A percentile compares a stretch with the other conserved stretches of the same genome.
phyloP scores from a whole-genome alignment of 1,284 basidiomycete genomes.

The Exobasidium rhododendri region DNA sequence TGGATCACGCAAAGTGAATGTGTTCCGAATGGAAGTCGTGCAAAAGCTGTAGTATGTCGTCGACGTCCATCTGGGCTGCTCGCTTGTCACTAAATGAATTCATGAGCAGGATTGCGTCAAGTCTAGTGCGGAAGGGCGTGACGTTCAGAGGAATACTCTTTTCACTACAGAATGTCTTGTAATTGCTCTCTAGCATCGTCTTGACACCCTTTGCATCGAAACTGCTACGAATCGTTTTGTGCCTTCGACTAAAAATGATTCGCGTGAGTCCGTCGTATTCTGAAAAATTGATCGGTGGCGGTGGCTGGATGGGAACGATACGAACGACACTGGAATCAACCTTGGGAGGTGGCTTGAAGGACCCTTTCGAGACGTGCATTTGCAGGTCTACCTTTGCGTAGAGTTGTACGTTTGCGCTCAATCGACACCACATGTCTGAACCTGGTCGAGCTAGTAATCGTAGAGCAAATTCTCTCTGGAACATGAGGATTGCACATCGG shows the following conservation, averaged over 20 bases:
- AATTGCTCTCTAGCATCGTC: constrained; percentile 90
- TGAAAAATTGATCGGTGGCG: constrained; percentile 90
- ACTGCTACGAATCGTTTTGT: constrained; percentile 84
- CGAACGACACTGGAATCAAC: constrained; percentile 92
- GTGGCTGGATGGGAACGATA: constrained; percentile 86
- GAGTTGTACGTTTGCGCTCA: constrained; percentile 94
- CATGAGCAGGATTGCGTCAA: constrained; percentile 72
- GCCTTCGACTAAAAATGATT: constrained; percentile 83
- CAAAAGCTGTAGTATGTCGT: constrained; percentile 73
- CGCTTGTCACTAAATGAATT: constrained; percentile 68
- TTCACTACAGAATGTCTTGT: constrained; percentile 87
- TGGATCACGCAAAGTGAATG: constrained; percentile 74
- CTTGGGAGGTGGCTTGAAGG: constrained; percentile 91
- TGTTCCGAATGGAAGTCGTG: constrained; percentile 78
- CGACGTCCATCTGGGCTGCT: constrained; percentile 78
- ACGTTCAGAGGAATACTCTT: constrained; percentile 56
- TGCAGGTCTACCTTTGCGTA: constrained; percentile 92
- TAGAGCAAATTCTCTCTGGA: constrained; percentile 95
- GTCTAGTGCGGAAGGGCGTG: constrained; percentile 56
- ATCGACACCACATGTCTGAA: constrained; percentile 82
- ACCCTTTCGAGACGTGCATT: constrained; percentile 93
- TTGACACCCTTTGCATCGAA: constrained; percentile 88
- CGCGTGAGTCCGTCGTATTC: constrained; percentile 93
- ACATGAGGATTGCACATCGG: constrained; percentile 95
- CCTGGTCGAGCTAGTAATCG: constrained; percentile 84